These are phyloP conservation scores for Colletotrichum siamense DNA, from an alignment of 2,329 filamentous ascomycete genomes.

Conservation along the genomic window DNA sequence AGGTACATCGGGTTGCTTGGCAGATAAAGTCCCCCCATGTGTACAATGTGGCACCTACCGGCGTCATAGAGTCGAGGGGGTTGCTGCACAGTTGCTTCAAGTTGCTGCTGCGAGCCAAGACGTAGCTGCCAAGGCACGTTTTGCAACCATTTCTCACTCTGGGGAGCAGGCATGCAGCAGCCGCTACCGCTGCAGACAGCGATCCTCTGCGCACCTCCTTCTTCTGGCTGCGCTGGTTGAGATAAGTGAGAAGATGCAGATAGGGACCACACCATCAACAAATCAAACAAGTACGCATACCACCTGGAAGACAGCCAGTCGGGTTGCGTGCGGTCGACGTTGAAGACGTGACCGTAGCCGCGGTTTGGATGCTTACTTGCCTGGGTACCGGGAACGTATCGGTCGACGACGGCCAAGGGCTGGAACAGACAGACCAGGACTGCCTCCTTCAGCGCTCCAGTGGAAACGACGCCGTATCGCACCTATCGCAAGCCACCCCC, in stretches of 20 bases:
- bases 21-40: neutral
- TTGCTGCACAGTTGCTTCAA: conserved; percentile 5
- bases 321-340: neutral
- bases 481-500: conserved; percentile 13
- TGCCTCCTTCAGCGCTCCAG: neutral
- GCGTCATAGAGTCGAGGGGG: conserved; percentile 17
- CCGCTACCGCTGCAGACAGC: neutral
- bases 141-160: neutral
- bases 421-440: neutral
- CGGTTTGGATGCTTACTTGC: neutral
- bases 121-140: conserved; percentile 8
- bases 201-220: neutral
- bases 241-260: neutral
- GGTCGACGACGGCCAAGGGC: neutral
- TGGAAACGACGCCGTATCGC: neutral
- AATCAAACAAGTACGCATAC: neutral
- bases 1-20: neutral
- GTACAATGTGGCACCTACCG: neutral
- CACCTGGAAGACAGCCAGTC: neutral
- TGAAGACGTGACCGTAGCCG: neutral
- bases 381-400: neutral
- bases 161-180: neutral
- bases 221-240: neutral
- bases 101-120: conserved; percentile 13
- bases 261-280: neutral